phyloP scores from a whole-genome alignment of 2,329 filamentous ascomycete genomes.

The Furcasterigmium furcatum region DNA sequence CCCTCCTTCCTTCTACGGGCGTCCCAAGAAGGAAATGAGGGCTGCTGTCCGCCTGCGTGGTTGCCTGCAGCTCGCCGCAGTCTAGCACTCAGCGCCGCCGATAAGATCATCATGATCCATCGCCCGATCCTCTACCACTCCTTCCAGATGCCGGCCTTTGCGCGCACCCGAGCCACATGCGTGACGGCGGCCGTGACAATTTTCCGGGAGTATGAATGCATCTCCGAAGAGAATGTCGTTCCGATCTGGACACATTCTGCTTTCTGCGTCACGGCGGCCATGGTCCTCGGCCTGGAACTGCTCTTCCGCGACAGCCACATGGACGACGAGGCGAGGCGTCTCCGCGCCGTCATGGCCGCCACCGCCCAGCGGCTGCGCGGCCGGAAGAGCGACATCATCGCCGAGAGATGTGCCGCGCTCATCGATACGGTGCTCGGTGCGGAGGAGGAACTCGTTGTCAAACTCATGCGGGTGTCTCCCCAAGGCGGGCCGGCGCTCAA shows the following conservation, averaged over 20 bases:
- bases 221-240: conserved; percentile 12
- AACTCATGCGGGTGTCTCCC: conserved; percentile 12
- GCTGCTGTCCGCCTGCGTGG: conserved; percentile 15
- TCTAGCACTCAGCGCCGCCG: conserved; percentile 31
- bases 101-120: conserved; percentile 36
- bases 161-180: conserved; percentile 26
- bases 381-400: conserved; percentile 13
- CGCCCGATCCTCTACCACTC: conserved; percentile 28
- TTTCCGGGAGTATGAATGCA: conserved; percentile 18
- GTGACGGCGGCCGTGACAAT: conserved; percentile 31
- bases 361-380: conserved; percentile 10
- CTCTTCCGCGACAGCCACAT: conserved; percentile 9
- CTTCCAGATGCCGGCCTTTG: conserved; percentile 21
- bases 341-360: conserved; percentile 5
- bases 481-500: too few species aligned
- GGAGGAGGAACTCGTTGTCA: conserved; percentile 14
- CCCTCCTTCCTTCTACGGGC: conserved; percentile 24
- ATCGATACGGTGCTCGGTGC: conserved; percentile 14
- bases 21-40: conserved; percentile 13
- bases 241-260: conserved; percentile 22
- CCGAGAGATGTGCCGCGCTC: conserved; percentile 15
- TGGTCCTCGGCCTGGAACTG: conserved; percentile 18
- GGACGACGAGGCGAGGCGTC: conserved; percentile 6
- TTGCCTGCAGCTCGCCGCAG: conserved; percentile 27
- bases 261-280: conserved; percentile 19